Conservation (phyloP, 805 yeast species). For the Cyberlindnera maritima region DNA sequence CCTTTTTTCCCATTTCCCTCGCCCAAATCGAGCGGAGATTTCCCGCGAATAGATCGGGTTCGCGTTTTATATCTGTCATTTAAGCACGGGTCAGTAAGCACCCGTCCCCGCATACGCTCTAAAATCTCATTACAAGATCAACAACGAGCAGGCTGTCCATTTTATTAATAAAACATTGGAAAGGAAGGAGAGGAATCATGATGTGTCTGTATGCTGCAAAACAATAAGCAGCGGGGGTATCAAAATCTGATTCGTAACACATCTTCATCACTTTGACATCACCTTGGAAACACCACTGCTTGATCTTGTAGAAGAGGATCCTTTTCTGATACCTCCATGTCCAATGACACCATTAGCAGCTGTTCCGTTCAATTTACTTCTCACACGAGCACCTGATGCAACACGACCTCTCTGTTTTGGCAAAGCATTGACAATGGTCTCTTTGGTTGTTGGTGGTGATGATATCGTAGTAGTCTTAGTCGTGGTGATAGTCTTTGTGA, state of each 20-base stretch:
- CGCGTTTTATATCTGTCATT: neutral
- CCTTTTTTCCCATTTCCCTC: neutral
- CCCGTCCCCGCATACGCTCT: too few species aligned
- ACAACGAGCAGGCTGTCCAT: too few species aligned
- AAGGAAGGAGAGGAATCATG: neutral
- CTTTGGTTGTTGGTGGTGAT: conserved; percentile 30
- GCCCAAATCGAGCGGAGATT: neutral
- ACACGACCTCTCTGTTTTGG: conserved; percentile 28
- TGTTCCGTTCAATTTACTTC: conserved; percentile 27
- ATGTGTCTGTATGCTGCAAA: too few species aligned
- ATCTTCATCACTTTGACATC: conserved; percentile 9
- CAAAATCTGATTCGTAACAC: too few species aligned
- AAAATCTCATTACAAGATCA: too few species aligned
- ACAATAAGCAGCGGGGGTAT: too few species aligned
- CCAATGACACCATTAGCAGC: conserved; percentile 19
- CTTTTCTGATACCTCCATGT: conserved; percentile 28
- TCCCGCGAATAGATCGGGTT: neutral
- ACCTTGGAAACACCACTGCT: conserved; percentile 23
- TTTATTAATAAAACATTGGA: neutral
- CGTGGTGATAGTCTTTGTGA: conserved; percentile 28
- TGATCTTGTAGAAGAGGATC: conserved; percentile 24
- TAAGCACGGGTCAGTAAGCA: neutral
- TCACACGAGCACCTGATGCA: conserved; percentile 30
- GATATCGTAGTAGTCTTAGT: conserved; percentile 30
- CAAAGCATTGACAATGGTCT: conserved; percentile 16